Base-by-base conservation (phyloP, 108 stramenopile species). In the Epithemia pelagica region DNA sequence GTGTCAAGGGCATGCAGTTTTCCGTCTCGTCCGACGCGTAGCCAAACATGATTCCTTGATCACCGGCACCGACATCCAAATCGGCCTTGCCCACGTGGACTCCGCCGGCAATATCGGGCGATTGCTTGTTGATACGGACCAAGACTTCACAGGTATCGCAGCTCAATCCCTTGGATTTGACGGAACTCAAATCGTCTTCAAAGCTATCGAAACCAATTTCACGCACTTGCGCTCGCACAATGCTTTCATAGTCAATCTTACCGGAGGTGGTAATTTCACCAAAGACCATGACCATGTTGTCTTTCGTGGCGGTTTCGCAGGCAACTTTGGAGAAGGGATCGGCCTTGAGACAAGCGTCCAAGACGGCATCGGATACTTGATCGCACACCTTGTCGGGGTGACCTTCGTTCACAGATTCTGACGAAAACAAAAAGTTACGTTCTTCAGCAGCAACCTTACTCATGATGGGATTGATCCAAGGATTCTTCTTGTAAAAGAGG, bases 111-210 rank as follows among this genome's bases (percentile, higher is more conserved):
- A 98, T 96, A 68, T 98, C 97, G 1, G 97, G 95, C 30, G 89
- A 91, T 78, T 98, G 97, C 73, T 98, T 95, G 74, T 98, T 95
- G 67, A 98, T 89, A 24, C 95, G 95, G 21, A 98, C 97, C 65
- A 98, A 95, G 61, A 98, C 97, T 68, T 96, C 95, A 83, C 94
- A 95, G 10, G 96, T 96, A 67, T 95, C 91, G 88, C 96, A 96
- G 82, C 96, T 95, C 66, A 98, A 78, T 54, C 97, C 97, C 90
- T 98, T 98, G 80, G 93, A 57, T 23, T 26, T 27, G 53, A 85
- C 84, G 65, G 82, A 83, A 31, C 76, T 69, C 57, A 88, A 71
- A 75, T 88, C 87, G 63, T 88, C 87, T 32, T 78, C 92, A 29
- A 88, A 88, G 65, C 89, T 87, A 66, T 94, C 92, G 75, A 96